phyloP scores from a whole-genome alignment of 768 basidiomycete genomes.

The Mycena rosella region DNA sequence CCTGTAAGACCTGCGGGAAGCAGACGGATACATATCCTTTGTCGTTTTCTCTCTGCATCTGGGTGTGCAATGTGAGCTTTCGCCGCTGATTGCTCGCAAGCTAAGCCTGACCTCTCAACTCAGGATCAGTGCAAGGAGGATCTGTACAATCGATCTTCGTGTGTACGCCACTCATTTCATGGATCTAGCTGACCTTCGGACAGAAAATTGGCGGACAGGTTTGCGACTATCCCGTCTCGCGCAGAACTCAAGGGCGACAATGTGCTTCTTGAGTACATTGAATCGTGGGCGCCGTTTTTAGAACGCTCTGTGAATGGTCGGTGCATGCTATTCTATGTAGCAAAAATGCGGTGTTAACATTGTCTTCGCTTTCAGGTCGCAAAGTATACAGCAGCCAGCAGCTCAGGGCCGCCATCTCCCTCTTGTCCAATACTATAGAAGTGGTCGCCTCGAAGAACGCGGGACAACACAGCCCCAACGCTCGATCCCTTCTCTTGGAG shows the following conservation, averaged over 20 bases:
- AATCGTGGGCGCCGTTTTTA: background rate
- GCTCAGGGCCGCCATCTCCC: background rate
- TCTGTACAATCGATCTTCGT: background rate
- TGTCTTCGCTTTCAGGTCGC: background rate
- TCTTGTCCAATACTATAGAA: background rate
- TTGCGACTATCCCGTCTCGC: background rate
- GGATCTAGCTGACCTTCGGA: background rate
- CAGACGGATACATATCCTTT: background rate
- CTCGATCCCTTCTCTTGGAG: background rate
- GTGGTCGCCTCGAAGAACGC: background rate
- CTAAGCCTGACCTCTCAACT: background rate
- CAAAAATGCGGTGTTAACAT: too few species aligned
- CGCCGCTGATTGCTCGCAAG: background rate
- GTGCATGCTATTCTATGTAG: too few species aligned
- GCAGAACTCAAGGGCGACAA: background rate
- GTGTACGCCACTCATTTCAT: too few species aligned
- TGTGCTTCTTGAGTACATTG: background rate
- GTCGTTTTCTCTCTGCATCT: background rate
- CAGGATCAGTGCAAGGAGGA: background rate
- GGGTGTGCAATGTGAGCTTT: constrained; percentile 1
- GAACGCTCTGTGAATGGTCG: background rate
- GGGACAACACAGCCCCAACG: background rate
- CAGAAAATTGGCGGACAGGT: background rate
- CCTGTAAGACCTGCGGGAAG: constrained; percentile 7
- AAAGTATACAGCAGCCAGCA: background rate